A percentile compares a stretch with the other conserved stretches of the same genome.
phyloP scores from a whole-genome alignment of 306 rosid species.

The Quercus alba region DNA sequence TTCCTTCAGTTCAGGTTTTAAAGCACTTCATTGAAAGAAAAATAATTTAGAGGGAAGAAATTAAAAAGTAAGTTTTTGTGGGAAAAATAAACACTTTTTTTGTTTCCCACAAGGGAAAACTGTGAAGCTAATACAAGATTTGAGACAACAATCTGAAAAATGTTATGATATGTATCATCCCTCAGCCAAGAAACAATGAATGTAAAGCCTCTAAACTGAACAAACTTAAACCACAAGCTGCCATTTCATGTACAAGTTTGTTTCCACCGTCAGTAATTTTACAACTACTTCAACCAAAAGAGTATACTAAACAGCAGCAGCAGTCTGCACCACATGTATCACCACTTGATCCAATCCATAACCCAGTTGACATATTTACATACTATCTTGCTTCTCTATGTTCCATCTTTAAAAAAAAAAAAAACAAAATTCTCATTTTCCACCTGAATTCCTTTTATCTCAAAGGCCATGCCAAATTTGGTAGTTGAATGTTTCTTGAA shows the following conservation, averaged over 20 bases:
- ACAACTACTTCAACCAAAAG: conserved; percentile 35
- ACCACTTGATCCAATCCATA: conserved; percentile 34
- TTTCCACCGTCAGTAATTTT: conserved; percentile 26
- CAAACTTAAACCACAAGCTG: conserved; percentile 35
- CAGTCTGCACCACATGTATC: conserved; percentile 36
- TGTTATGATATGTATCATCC: conserved; percentile 31
- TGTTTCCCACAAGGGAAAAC: conserved; percentile 24
- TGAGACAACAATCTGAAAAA: conserved; percentile 27
- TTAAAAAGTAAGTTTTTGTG: conserved; percentile 2
- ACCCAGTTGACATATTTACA: conserved; percentile 56
- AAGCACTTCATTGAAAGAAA: background rate
- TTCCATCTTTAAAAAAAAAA: conserved; percentile 13
- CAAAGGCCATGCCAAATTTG: conserved; percentile 24
- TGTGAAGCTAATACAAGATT: conserved; percentile 36
- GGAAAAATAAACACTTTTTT: conserved; percentile 1
- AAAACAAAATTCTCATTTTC: conserved; percentile 30
- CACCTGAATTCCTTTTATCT: conserved; percentile 15
- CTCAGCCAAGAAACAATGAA: conserved; percentile 36
- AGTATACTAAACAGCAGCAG: conserved; percentile 28
- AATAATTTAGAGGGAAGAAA: background rate
- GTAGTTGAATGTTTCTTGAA: conserved; percentile 18
- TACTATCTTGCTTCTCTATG: conserved; percentile 49
- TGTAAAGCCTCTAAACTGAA: conserved; percentile 33
- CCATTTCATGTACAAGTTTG: conserved; percentile 57
- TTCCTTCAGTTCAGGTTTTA: too few species aligned